Evolutionary conservation across 345 rosid genomes (phyloP), one percentile per base, ranked within the genome.

Genomic region (Eucalyptus shirleyi): DNA sequence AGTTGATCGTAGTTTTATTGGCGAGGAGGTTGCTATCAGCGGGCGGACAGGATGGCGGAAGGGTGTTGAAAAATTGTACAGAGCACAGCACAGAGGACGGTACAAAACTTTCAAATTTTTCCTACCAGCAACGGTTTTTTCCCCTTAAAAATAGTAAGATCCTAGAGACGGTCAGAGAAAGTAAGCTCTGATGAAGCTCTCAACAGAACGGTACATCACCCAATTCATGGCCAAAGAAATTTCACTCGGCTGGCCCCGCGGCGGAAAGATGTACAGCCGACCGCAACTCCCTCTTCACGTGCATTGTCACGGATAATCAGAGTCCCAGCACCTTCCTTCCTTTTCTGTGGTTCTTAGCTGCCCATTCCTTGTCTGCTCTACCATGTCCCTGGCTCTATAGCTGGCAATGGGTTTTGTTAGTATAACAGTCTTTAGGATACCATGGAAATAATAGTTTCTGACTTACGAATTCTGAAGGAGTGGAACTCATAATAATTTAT

Each of bases 361-460:
- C 8, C 28, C 83, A 37, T 37, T 37, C 83, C 47, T 44, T 7
- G 42, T 37, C 28, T 21, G 45, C 6, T 11, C 83, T 19, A 11
- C 83, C 47, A 77, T 11, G 83, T 77, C 47, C 83, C 24, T 19
- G 59, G 59, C 26, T 53, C 11, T 53, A 11, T 21, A 53, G 5
- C 26, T 53, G 26, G 59, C 2, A 11, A 21, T 8, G 59, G 59
- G 26, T 4, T 19, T 21, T 4, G 26, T 21, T 2, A 53, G 5
- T 19, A 8, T 2, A 8, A 53, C 26, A 2, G 11, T 19, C 1
- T 53, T 19, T 53, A 8, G 24, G 2, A 19, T 53, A 53, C 9
- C 0, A 1, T 8, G 24, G 8, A 0, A 51, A 18, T 7, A 3
- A 51, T 0, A 19, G 1, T 21, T 21, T 21, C 5, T 53, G 10